Percentiles rank a stretch among this genome's conserved stretches.
These are phyloP conservation scores for Coemansia sp. DNA, from an alignment of 192 early-diverging fungal species.

Conservation along the genomic window DNA sequence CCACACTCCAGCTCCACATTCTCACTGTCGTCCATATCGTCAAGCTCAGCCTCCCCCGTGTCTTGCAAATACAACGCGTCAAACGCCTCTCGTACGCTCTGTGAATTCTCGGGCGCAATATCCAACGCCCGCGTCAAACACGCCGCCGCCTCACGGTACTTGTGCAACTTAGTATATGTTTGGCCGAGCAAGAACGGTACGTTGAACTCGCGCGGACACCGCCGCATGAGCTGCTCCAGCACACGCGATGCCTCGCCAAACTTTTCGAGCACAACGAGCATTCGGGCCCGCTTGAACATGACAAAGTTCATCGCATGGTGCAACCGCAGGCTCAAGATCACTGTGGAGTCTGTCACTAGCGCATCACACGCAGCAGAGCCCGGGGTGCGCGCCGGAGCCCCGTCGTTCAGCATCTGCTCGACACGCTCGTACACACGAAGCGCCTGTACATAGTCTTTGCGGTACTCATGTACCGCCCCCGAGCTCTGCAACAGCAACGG, in stretches of 20 bases:
- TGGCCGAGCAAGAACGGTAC: constrained; percentile 55
- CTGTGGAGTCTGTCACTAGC: constrained; percentile 5
- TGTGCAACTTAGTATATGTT: constrained; percentile 41
- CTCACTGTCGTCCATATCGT: constrained; percentile 8
- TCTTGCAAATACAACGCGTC: constrained; percentile 50
- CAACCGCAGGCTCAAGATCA: constrained; percentile 16
- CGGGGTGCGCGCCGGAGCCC: background rate
- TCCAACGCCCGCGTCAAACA: constrained; percentile 44
- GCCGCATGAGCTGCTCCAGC: constrained; percentile 60
- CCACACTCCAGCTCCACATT: background rate
- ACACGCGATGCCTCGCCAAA: constrained; percentile 65
- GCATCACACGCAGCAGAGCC: background rate
- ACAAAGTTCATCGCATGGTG: constrained; percentile 57
- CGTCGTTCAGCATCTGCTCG: constrained; percentile 46
- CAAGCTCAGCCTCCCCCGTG: background rate
- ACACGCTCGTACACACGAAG: constrained; percentile 64
- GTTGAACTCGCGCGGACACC: constrained; percentile 53
- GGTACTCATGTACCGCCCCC: constrained; percentile 70
- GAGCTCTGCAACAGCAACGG: constrained; percentile 69
- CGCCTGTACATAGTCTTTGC: constrained; percentile 57
- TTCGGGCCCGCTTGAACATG: constrained; percentile 67
- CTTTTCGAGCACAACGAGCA: constrained; percentile 58
- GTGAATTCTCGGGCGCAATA: constrained; percentile 46
- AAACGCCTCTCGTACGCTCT: constrained; percentile 52
- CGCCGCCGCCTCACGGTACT: constrained; percentile 49